Conservation (phyloP, 225 moss, liverwort and hornwort species). For the Lunularia cruciata region DNA sequence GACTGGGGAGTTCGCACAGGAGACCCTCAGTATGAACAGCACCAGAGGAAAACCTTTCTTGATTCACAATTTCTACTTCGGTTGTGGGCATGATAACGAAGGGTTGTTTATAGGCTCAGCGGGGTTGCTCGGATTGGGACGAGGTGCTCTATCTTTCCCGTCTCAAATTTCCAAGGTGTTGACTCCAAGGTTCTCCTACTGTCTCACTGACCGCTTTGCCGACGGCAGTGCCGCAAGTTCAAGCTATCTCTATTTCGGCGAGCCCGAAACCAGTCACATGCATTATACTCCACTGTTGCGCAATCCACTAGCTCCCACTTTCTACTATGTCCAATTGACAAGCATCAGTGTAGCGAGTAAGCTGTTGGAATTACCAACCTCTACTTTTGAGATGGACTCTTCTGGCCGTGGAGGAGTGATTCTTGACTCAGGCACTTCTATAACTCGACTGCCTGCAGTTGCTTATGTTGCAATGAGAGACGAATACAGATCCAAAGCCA, state of each 20-base stretch:
- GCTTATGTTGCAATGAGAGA: conserved; percentile 59
- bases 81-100: conserved; percentile 72
- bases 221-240: conserved; percentile 19
- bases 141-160: conserved; percentile 61
- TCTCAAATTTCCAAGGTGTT: conserved; percentile 45
- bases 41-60: conserved; percentile 31
- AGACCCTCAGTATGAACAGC: conserved; percentile 63
- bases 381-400: conserved; percentile 45
- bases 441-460: conserved; percentile 48
- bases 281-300: conserved; percentile 48
- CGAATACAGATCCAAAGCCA: conserved; percentile 50
- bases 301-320: conserved; percentile 56
- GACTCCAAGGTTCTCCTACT: conserved; percentile 62
- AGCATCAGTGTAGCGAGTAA: conserved; percentile 58
- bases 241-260: conserved; percentile 66
- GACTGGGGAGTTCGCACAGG: conserved; percentile 62
- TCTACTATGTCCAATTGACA: conserved; percentile 58
- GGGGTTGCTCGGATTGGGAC: conserved; percentile 68
- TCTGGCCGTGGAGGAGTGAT: conserved; percentile 68
- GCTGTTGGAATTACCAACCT: conserved; percentile 43
- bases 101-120: conserved; percentile 63
- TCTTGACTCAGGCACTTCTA: conserved; percentile 67
- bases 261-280: conserved; percentile 29
- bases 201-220: conserved; percentile 59
- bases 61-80: conserved; percentile 55